Evolutionary conservation across 1,284 basidiomycete species (phyloP).

Genomic region (Naganishia sp.): DNA sequence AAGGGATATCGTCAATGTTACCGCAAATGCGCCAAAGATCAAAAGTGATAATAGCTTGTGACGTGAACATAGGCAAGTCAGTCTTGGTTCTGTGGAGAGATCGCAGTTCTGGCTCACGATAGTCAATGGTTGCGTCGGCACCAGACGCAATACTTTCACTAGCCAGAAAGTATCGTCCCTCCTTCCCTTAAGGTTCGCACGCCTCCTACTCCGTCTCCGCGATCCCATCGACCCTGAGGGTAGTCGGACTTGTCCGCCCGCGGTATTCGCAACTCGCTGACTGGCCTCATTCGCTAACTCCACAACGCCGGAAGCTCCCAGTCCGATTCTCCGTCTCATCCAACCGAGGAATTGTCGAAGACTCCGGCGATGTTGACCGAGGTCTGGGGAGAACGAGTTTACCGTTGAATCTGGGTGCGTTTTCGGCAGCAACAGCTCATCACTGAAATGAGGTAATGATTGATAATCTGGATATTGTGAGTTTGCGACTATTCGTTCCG

Average conservation of each 20-base stretch:
- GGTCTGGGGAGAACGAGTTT: conserved; percentile 6
- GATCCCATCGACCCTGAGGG: conserved; percentile 2
- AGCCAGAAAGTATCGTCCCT: conserved; percentile 30
- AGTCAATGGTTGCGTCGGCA: conserved; percentile 38
- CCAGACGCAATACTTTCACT: conserved; percentile 32
- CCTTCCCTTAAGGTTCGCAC: neutral
- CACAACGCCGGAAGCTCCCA: conserved; percentile 15
- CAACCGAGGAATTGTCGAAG: conserved; percentile 12
- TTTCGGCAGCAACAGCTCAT: neutral
- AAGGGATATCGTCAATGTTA: conserved; percentile 66
- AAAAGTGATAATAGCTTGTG: conserved; percentile 15
- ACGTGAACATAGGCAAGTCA: neutral
- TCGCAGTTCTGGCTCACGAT: conserved; percentile 36
- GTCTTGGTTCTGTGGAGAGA: neutral
- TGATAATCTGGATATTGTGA: conserved; percentile 16
- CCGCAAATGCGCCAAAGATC: conserved; percentile 57
- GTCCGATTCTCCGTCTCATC: conserved; percentile 14
- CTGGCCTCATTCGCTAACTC: conserved; percentile 19
- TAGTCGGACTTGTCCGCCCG: conserved; percentile 11
- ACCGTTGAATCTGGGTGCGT: neutral
- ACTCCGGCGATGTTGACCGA: conserved; percentile 8
- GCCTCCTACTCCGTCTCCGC: conserved; percentile 5
- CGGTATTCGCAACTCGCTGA: conserved; percentile 14
- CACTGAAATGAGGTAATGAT: neutral
- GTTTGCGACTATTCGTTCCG: neutral